Percentiles rank a stretch among this genome's conserved stretches.
Conservation (phyloP, 306 rosid species). For the Trifolium pratense region DNA sequence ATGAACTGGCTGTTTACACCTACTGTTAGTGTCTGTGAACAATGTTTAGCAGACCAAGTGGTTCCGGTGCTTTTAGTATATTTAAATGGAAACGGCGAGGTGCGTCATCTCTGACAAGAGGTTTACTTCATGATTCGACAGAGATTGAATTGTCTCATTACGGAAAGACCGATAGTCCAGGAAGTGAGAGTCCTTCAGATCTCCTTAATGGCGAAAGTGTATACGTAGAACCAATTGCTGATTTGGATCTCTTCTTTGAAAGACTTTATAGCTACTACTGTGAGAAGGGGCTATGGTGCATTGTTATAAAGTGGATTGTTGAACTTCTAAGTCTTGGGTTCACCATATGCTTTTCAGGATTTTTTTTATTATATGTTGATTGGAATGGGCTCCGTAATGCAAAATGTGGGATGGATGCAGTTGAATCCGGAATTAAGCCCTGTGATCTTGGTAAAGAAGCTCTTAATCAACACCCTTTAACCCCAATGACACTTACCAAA, state of each 20-base stretch:
- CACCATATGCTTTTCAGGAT: slow-evolving; percentile 87
- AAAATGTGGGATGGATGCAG: slow-evolving; percentile 96
- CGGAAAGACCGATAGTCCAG: slow-evolving; percentile 66
- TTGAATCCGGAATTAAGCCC: slow-evolving; percentile 86
- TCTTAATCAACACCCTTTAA: slow-evolving; percentile 78
- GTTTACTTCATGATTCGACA: slow-evolving; percentile 64
- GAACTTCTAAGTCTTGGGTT: slow-evolving; percentile 91
- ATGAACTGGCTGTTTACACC: slow-evolving; percentile 63
- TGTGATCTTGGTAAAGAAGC: slow-evolving; percentile 96
- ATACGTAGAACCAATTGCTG: slow-evolving; percentile 79
- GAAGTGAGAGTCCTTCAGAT: slow-evolving; percentile 90
- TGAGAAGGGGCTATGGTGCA: slow-evolving; percentile 95
- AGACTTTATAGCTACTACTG: slow-evolving; percentile 86
- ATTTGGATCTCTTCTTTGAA: slow-evolving; percentile 94
- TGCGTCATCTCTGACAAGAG: slow-evolving; percentile 62
- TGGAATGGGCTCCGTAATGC: slow-evolving; percentile 96
- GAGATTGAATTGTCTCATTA: slow-evolving; percentile 82
- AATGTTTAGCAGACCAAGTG: slow-evolving; percentile 75
- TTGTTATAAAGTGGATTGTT: slow-evolving; percentile 84
- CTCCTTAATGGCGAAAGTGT: slow-evolving; percentile 79
- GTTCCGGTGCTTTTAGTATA: slow-evolving; percentile 48
- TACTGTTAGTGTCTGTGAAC: slow-evolving; percentile 61
- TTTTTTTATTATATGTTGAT: slow-evolving; percentile 80
- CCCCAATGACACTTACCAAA: slow-evolving; percentile 73
- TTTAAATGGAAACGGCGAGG: slow-evolving; percentile 64